Base-by-base conservation (phyloP, 805 yeast species). In the Saccharomycopsis guyanensis region DNA sequence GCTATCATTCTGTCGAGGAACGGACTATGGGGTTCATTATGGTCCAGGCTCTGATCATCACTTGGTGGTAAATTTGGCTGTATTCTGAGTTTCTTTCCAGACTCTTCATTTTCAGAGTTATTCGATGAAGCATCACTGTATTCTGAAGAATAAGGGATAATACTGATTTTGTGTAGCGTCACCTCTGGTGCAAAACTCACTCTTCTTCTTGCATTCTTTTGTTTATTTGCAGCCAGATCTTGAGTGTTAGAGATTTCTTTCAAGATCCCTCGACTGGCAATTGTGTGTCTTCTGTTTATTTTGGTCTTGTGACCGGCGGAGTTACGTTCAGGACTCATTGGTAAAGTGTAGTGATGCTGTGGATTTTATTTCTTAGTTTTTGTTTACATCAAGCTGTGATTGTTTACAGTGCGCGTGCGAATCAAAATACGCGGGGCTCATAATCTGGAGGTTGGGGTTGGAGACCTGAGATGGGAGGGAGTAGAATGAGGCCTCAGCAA, bases 151-250 rank as follows among this genome's bases (percentile, higher is more conserved):
- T 3, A 33, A 13, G 63, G 61, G 12, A 55, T 38, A 10, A 60
- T 53, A 27, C 56, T 74, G 47, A 67, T 65, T 55, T 74, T 71
- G 55, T 76, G 81, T 27, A 78, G 65, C 5, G 79, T 76, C 0
- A 76, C 82, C 49, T 76, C 81, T 1, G 80, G 80, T 1, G 86
- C 86, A 65, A 81, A 81, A 19, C 83, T 76, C 3, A 82, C 87
- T n/a, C 87, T 61, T 44, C 86, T 63, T 32, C 63, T 61, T 5
- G 16, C 15, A 13, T 33, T 36, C n/a, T 38, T 39, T 40, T 50
- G 45, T 20, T 53, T 52, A n/a, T 51, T 32, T 15, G 41, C 27
- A 15, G 33, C 20, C 10, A 25, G 29, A 18, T 25, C 25, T 18
- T 22, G 22, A 22, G 38, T 40, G n/a, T 29, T 33, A 20, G 38